Evolutionary conservation across 1,139 yeast genomes (phyloP), one percentile per base, ranked within the genome.

Genomic region (Casaregolazyma suthepensis): DNA sequence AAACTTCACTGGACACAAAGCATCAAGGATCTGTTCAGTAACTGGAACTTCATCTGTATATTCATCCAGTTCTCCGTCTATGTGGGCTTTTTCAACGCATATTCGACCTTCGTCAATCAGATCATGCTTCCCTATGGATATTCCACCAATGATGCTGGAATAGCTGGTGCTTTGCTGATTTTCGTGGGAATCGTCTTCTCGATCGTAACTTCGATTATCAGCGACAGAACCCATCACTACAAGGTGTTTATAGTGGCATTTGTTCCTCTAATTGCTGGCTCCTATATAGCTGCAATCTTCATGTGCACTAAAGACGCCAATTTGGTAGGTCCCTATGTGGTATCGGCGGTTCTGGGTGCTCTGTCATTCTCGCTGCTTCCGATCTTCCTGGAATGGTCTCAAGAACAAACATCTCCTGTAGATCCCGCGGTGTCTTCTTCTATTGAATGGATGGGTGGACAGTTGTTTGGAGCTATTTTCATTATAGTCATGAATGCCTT

Each of bases 21-120:
- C 12, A 35, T 66, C 43, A 54, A 42, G 19, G n/a, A 44, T 23
- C 58, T 68, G 31, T 37, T 56, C 45, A 56, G 47, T 17, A 58
- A 57, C 47, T 42, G 50, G 9, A 53, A 53, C 18, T 69, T 65
- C 50, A 38, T 64, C 45, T 58, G 61, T 23, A 57, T 66, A 15
- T 57, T 66, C 31, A 22, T 54, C 52, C 59, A 67, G 61, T 69
- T 69, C 51, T 59, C 71, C 19, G 57, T 67, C 50, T 68, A 65
- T 49, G 73, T 69, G 29, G 73, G 71, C n/a, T 63, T 67, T 51
- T 69, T 69, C 62, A 69, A 69, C 53, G 65, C 73, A 15, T 68
- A 66, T 54, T 59, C 70, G 18, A 66, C 71, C 22, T 65, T 65
- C 47, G 63, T 63, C 46, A 61, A 66, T 59, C 73, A 69, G 53